Evolutionary conservation across 495 filamentous ascomycete genomes (phyloP).

Genomic region (Penicillium simplicissimum): DNA sequence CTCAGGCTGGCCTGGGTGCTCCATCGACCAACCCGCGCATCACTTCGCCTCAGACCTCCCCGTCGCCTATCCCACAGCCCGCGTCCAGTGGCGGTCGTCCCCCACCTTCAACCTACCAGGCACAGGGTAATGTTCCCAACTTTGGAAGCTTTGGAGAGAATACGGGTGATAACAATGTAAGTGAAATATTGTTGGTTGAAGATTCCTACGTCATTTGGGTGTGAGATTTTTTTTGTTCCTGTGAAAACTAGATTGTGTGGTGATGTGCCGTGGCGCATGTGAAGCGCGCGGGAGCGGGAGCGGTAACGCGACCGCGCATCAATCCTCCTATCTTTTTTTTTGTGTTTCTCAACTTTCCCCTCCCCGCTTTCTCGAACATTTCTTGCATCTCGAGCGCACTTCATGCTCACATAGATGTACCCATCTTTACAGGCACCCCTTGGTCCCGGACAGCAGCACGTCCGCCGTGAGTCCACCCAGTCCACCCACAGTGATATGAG

Average conservation of each 20-base stretch:
- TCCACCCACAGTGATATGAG: conserved; percentile 76
- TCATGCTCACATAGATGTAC: conserved; percentile 54
- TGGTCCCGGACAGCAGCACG: conserved; percentile 67
- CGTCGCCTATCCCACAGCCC: conserved; percentile 85
- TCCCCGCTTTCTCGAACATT: conserved; percentile 6
- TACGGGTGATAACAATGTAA: conserved; percentile 66
- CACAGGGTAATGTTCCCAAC: conserved; percentile 61
- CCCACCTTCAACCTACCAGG: conserved; percentile 65
- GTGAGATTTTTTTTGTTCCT: conserved; percentile 16
- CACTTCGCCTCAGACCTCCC: conserved; percentile 73
- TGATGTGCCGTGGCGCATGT: conserved; percentile 5
- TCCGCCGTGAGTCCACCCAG: conserved; percentile 79
- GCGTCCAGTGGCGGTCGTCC: conserved; percentile 83
- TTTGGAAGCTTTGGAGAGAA: conserved; percentile 78
- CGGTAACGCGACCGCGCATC: conserved; percentile 16
- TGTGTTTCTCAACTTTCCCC: conserved; percentile 2
- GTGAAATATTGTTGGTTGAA: conserved; percentile 30
- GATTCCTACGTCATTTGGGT: background rate
- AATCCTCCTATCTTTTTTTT: conserved; percentile 3
- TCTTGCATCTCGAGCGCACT: background rate
- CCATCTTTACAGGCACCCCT: conserved; percentile 59
- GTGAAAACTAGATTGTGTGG: conserved; percentile 1
- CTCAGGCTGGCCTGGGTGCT: conserved; percentile 57
- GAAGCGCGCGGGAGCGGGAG: background rate
- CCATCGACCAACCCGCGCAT: conserved; percentile 64